phyloP scores from a whole-genome alignment of 352 stramenopile genomes.

The Thalassiosira exigua region DNA sequence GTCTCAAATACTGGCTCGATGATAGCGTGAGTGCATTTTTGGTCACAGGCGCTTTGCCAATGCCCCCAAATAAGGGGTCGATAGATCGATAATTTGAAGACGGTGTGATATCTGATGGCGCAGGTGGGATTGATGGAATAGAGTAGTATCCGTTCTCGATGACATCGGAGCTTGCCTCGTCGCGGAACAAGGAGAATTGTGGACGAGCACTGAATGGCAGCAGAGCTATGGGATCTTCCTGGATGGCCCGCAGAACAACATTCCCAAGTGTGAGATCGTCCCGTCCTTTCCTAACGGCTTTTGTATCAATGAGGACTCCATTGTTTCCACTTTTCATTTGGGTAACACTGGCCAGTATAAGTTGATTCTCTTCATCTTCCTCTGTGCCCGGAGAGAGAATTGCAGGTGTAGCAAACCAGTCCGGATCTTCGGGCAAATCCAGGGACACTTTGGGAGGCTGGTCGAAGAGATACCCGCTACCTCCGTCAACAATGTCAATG shows the following conservation, averaged over 20 bases:
- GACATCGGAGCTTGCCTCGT: constrained; percentile 31
- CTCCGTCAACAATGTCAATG: constrained; percentile 66
- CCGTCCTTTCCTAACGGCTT: constrained; percentile 21
- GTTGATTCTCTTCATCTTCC: constrained; percentile 45
- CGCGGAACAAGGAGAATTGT: constrained; percentile 52
- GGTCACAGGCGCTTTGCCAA: constrained; percentile 75
- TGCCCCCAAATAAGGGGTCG: constrained; percentile 81
- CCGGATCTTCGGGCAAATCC: constrained; percentile 68
- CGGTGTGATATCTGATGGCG: constrained; percentile 29
- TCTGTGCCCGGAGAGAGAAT: constrained; percentile 26
- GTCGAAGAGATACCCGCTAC: constrained; percentile 76
- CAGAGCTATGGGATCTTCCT: constrained; percentile 67
- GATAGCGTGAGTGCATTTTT: constrained; percentile 74
- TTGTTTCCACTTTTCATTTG: constrained; percentile 49
- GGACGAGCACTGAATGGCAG: constrained; percentile 67
- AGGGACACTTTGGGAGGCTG: constrained; percentile 69
- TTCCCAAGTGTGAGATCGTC: constrained; percentile 20
- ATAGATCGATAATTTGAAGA: constrained; percentile 71
- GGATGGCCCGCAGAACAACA: constrained; percentile 41
- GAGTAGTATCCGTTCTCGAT: constrained; percentile 62
- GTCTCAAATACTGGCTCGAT: constrained; percentile 70
- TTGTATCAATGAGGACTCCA: constrained; percentile 34
- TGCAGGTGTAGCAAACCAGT: constrained; percentile 72
- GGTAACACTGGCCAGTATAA: constrained; percentile 53
- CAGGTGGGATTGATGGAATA: constrained; percentile 59